Percentiles rank a stretch among this genome's conserved stretches.
phyloP scores from a whole-genome alignment of 257 asterid genomes.

The Rehmannia glutinosa region DNA sequence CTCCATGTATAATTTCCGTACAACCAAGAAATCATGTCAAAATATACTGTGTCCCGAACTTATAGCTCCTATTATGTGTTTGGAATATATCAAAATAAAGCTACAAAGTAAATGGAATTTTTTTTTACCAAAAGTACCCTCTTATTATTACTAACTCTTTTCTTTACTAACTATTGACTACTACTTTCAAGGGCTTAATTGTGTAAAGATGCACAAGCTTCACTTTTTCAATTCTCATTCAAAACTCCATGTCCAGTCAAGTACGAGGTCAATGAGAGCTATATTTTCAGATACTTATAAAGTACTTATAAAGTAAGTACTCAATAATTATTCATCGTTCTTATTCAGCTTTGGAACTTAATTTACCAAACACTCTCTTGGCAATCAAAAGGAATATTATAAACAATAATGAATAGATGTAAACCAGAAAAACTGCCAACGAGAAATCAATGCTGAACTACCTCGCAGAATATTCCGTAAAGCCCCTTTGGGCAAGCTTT shows the following conservation, averaged over 20 bases:
- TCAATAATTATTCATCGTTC: background rate
- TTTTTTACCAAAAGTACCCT: background rate
- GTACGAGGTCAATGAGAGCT: background rate
- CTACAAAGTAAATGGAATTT: no score
- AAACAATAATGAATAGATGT: background rate
- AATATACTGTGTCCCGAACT: background rate
- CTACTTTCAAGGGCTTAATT: background rate
- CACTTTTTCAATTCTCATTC: background rate
- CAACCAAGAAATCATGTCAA: background rate
- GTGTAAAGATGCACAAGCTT: background rate
- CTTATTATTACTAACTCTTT: no score
- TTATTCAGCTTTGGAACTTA: background rate
- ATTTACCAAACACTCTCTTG: background rate
- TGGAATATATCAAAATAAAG: no score
- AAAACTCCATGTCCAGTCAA: no score
- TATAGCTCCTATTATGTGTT: background rate
- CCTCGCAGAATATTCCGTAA: slow-evolving; percentile 89
- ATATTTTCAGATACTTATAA: background rate
- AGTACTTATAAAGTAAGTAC: background rate
- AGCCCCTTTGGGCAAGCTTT: slow-evolving; percentile 97
- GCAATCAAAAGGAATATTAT: background rate
- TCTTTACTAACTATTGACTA: background rate
- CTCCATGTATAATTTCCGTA: background rate
- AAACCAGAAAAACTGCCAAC: background rate
- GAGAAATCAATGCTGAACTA: slow-evolving; percentile 22